Evolutionary conservation across 2,329 filamentous ascomycete species (phyloP).

Genomic region (Claviceps sp.): DNA sequence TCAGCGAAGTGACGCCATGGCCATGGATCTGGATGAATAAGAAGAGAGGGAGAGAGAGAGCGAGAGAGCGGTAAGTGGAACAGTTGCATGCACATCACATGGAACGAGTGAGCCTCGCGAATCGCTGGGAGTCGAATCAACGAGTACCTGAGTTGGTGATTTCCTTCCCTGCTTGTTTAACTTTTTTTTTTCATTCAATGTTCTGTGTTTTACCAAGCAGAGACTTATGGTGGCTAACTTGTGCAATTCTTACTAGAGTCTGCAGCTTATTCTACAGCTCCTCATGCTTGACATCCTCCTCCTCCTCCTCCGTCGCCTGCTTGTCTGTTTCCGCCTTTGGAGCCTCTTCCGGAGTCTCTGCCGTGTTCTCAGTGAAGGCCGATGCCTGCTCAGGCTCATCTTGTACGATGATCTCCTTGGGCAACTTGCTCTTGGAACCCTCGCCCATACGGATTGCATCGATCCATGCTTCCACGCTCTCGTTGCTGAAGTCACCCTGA

Average conservation of each 20-base stretch:
- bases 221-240: not conserved
- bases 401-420: slow-evolving; percentile 37
- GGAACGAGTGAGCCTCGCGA: not conserved
- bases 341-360: slow-evolving; percentile 11
- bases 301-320: slow-evolving; percentile 15
- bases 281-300: slow-evolving; percentile 27
- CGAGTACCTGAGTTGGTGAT: not conserved
- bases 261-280: slow-evolving; percentile 28
- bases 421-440: slow-evolving; percentile 63
- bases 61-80: not conserved
- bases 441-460: slow-evolving; percentile 87
- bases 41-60: not conserved
- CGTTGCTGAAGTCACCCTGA: slow-evolving; percentile 43
- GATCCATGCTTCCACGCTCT: slow-evolving; percentile 69
- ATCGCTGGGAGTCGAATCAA: too few species aligned
- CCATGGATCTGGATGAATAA: slow-evolving; percentile 34
- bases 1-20: slow-evolving; percentile 33
- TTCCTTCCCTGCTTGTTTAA: not conserved
- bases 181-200: not conserved
- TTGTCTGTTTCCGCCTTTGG: slow-evolving; percentile 6
- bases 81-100: not conserved
- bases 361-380: not conserved
- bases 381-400: slow-evolving; percentile 19
- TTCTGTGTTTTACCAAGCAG: not conserved
- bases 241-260: not conserved